Evolutionary conservation across 1,284 basidiomycete species (phyloP), one percentile per base, ranked within the genome.

Genomic region (Mycosarcoma maydis): DNA sequence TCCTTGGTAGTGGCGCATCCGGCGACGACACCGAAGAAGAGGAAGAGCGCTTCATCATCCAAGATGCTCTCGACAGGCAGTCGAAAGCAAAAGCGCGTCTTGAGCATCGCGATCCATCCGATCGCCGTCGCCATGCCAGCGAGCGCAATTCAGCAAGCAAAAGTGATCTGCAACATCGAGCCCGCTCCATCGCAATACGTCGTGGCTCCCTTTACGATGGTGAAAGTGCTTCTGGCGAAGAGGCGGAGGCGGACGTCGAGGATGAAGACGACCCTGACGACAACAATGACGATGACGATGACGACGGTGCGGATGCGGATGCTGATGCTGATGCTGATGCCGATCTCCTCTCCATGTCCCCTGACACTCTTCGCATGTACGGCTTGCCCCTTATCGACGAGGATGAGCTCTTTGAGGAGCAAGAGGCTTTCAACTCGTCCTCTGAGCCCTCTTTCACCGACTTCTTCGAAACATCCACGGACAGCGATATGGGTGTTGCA

Each of bases 401-500:
- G 20, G 76, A 79, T 24, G 77, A 80, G 45, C 65, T 80, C 17
- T 77, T 81, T 40, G 73, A 77, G 41, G 65, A 74, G 39, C 77
- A 80, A 39, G 73, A 75, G 22, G 78, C 71, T 6, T 81, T 81
- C 65, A 66, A 72, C 19, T 76, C 76, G 13, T 76, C 75, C 3
- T 80, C 79, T 5, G 79, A 81, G 47, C 79, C 79, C 8, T 77
- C 75, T 14, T 81, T 81, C 42, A 77, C 77, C 37, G 79, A 81
- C 54, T 81, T 81, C 46, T 81, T 80, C 44, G 76, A 59, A 29
- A 73, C 79, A 0, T 72, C 75, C 4, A 70, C 71, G 24, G 76
- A 78, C 24, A 60, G 62, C 44, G 76, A 76, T 22, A 38, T 46
- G 1, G 56, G 44, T 3, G 53, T 43, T 1, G 55, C 61, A 6